Base-by-base conservation (phyloP, 768 basidiomycete genomes). In the Phanerodontia chrysosporium region DNA sequence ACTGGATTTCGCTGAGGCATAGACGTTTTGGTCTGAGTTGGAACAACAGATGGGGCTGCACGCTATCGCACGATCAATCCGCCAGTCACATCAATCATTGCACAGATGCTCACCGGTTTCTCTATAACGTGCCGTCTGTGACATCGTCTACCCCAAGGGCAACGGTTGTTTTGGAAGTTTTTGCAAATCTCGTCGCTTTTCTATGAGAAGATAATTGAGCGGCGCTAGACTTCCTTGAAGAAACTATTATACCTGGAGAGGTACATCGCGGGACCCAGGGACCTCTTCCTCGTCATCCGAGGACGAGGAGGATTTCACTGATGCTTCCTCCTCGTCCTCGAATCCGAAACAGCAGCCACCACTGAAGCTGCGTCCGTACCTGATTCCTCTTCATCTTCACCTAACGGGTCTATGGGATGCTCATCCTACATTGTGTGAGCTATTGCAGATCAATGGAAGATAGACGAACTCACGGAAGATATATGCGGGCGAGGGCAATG, bases 111-210 rank as follows among this genome's bases (percentile, higher is more conserved):
- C 13, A 32, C 48, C 27, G 25, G 4, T 28, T 51, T 30, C n/a
- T 18, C 52, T 14, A 3, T 14, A 25, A 60, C 57, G n/a, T 66
- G 67, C 13, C 45, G 49, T 9, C 55, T 49, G n/a, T 53, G 57
- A 44, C 67, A 66, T 22, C 25, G 25, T 3, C 49, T 45, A 1
- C 60, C 61, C n/a, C 27, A 49, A 0, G 1, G 1, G 45, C 67
- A 68, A 12, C n/a, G 10, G 2, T 60, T 63, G 21, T 53, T 58
- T 32, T 49, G 55, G 57, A 42, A 68, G 6, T 18, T n/a, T 8
- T 13, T 18, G 35, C 67, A 66, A 8, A 65, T 36, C 45, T 58
- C 60, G 16, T 60, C 18, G n/a, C 7, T 29, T n/a, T 32, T 51
- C 49, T 51, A 27, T 10, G 28, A n/a, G 12, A 1, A 32, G 29